A percentile compares a stretch with the other conserved stretches of the same genome.
Evolutionary conservation across 1,284 basidiomycete genomes (phyloP).

Genomic region (Papiliotrema laurentii): DNA sequence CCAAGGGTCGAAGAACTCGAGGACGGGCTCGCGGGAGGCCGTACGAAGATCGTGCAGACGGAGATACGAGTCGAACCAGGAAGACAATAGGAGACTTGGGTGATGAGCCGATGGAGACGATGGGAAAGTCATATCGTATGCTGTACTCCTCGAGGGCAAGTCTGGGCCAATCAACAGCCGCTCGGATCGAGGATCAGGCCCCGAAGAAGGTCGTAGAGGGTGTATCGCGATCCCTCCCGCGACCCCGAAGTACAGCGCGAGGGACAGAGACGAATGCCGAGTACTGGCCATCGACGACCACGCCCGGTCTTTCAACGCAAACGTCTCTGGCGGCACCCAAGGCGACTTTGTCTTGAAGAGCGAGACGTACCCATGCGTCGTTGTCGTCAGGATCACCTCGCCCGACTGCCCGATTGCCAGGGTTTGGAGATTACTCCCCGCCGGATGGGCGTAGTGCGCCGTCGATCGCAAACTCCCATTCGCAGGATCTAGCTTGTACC

Average conservation of each 20-base stretch:
- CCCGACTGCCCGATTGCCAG: slow-evolving; percentile 3
- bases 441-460: slow-evolving; percentile 17
- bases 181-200: not conserved
- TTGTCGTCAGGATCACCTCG: slow-evolving; percentile 26
- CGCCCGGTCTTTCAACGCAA: slow-evolving; percentile 20
- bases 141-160: slow-evolving; percentile 21
- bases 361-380: slow-evolving; percentile 20
- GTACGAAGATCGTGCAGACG: slow-evolving; percentile 43
- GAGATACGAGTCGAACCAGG: slow-evolving; percentile 46
- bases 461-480: slow-evolving; percentile 5
- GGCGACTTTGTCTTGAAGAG: slow-evolving; percentile 32
- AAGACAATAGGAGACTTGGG: slow-evolving; percentile 28
- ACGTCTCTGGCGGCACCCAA: slow-evolving; percentile 24
- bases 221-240: slow-evolving; percentile 15
- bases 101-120: slow-evolving; percentile 14
- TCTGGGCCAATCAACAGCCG: slow-evolving; percentile 21
- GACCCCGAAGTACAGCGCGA: slow-evolving; percentile 18
- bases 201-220: slow-evolving; percentile 10
- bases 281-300: slow-evolving; percentile 34
- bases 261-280: slow-evolving; percentile 5
- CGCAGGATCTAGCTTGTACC: slow-evolving; percentile 7
- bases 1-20: slow-evolving; percentile 38
- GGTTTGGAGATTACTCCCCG: slow-evolving; percentile 12
- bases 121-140: slow-evolving; percentile 27
- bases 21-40: slow-evolving; percentile 12